A percentile compares a stretch with the other conserved stretches of the same genome.
phyloP scores from a whole-genome alignment of 2,329 filamentous ascomycete species.

The Grosmannia huntii region DNA sequence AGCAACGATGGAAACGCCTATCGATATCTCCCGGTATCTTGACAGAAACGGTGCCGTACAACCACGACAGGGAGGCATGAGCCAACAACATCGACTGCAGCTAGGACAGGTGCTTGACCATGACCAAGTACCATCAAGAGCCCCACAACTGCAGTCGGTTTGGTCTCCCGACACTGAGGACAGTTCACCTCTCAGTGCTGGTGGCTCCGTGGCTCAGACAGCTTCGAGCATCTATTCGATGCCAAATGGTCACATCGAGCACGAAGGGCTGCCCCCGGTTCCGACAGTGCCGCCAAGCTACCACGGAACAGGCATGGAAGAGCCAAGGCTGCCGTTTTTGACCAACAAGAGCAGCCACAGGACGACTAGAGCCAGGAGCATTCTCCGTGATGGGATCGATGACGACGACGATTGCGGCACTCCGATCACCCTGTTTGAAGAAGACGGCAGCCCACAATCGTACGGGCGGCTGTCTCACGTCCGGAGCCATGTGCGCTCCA shows the following conservation, averaged over 20 bases:
- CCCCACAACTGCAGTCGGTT: conserved; percentile 27
- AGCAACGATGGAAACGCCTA: conserved; percentile 27
- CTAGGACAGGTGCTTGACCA: conserved; percentile 5
- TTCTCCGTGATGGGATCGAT: conserved; percentile 1
- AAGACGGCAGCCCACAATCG: conserved; percentile 39
- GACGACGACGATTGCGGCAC: conserved; percentile 37
- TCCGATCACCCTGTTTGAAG: conserved; percentile 57
- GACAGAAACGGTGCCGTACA: conserved; percentile 6
- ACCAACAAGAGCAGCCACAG: background rate
- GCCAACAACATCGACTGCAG: conserved; percentile 1
- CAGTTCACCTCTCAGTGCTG: conserved; percentile 27
- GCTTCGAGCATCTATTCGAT: conserved; percentile 52
- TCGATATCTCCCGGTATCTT: conserved; percentile 19
- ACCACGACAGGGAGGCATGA: background rate
- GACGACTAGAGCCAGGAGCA: background rate
- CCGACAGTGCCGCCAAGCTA: conserved; percentile 40
- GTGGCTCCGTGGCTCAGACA: conserved; percentile 19
- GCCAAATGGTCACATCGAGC: conserved; percentile 23
- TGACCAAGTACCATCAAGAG: background rate
- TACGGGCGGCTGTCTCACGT: conserved; percentile 25
- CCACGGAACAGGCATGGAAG: conserved; percentile 19
- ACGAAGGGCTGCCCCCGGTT: conserved; percentile 41
- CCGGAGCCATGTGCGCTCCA: conserved; percentile 23
- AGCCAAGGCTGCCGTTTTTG: background rate
- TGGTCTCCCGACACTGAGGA: conserved; percentile 53